phyloP scores from a whole-genome alignment of 2,329 filamentous ascomycete genomes.

The Magnaporthiopsis incrustans region DNA sequence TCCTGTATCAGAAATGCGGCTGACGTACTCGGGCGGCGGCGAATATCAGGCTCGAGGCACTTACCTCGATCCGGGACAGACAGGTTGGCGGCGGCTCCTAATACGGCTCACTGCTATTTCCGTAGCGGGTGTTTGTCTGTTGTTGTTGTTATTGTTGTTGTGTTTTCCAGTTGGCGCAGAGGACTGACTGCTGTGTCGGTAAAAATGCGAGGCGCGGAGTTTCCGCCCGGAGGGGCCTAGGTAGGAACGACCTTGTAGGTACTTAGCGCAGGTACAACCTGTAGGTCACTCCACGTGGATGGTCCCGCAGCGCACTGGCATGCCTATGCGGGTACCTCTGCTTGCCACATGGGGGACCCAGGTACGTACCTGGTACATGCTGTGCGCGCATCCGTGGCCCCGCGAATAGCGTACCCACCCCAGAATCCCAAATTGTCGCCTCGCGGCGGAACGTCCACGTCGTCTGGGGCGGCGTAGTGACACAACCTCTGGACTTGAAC shows the following conservation, averaged over 20 bases:
- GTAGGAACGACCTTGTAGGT: too few species aligned
- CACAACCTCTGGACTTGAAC: neutral
- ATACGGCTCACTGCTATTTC: neutral
- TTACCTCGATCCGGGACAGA: neutral
- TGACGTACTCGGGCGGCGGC: neutral
- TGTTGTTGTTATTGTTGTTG: neutral
- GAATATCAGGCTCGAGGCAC: neutral
- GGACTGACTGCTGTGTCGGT: neutral
- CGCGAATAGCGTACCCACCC: neutral
- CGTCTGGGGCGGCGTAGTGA: neutral
- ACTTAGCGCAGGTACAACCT: too few species aligned
- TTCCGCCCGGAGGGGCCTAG: too few species aligned
- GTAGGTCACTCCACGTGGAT: too few species aligned
- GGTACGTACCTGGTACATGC: too few species aligned
- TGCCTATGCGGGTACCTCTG: too few species aligned
- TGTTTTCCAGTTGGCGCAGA: neutral
- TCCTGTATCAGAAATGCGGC: conserved; percentile 16
- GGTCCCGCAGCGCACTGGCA: too few species aligned
- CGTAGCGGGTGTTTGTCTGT: neutral
- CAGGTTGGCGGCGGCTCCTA: too few species aligned
- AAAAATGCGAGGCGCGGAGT: neutral
- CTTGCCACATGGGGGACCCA: neutral
- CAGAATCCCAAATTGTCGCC: neutral
- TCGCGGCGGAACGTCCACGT: neutral
- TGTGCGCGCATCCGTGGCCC: too few species aligned